Percentiles rank a stretch among this genome's conserved stretches.
Evolutionary conservation across 768 basidiomycete species (phyloP).

Genomic region (Lentinula boryana): DNA sequence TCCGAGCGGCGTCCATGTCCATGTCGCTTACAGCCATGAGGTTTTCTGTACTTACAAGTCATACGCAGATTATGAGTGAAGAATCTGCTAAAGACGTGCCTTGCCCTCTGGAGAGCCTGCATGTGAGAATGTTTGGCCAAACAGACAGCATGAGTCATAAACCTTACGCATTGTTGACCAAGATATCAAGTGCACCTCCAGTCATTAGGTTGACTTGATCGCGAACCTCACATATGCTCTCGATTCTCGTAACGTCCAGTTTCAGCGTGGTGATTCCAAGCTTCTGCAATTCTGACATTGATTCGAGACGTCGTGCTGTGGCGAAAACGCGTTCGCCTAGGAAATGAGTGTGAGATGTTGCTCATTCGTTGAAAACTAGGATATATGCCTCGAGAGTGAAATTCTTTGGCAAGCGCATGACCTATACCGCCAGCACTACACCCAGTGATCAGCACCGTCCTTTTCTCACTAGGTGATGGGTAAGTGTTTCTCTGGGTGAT

Average conservation of each 20-base stretch:
- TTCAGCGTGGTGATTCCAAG: conserved; percentile 12
- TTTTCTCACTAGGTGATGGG: not conserved
- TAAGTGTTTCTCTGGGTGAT: not conserved
- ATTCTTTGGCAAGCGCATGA: conserved; percentile 16
- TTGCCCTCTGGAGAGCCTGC: conserved; percentile 6
- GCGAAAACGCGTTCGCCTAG: conserved; percentile 23
- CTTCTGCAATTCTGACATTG: conserved; percentile 14
- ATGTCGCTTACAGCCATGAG: conserved; percentile 15
- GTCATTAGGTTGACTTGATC: conserved; percentile 12
- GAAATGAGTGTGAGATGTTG: not conserved
- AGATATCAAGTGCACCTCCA: conserved; percentile 22
- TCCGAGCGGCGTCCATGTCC: conserved; percentile 12
- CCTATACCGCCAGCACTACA: conserved; percentile 19
- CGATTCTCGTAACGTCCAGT: conserved; percentile 20
- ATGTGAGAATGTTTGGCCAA: not conserved
- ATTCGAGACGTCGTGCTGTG: conserved; percentile 15
- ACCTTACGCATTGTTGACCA: conserved; percentile 23
- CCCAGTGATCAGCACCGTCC: conserved; percentile 7
- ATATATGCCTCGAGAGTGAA: conserved; percentile 9
- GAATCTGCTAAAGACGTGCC: not conserved
- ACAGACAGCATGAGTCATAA: not conserved
- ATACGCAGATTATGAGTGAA: too few relatives aligned
- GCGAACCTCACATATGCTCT: conserved; percentile 8
- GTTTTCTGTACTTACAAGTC: conserved; percentile 7
- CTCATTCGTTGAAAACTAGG: too few relatives aligned